These are phyloP conservation scores for Streptanthus diversifolius DNA, from an alignment of 345 rosid species.

Conservation along the genomic window DNA sequence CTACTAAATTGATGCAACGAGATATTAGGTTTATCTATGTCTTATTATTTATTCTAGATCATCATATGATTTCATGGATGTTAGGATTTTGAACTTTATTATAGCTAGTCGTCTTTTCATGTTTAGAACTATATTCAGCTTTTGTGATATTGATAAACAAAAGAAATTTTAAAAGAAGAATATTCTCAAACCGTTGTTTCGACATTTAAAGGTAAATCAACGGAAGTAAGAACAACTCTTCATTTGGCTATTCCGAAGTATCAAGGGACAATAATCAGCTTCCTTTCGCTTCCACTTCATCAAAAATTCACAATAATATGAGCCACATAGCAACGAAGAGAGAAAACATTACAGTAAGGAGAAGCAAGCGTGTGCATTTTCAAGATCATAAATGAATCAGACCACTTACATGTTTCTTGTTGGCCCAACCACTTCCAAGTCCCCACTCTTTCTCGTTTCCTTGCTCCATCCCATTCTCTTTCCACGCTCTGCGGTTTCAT, in stretches of 20 bases:
- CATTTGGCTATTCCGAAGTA: neutral
- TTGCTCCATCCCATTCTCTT: slow-evolving; percentile 20
- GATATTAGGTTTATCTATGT: neutral
- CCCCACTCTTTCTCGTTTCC: slow-evolving; percentile 23
- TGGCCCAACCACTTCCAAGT: slow-evolving; percentile 30
- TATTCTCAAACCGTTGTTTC: neutral
- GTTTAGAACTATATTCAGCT: neutral
- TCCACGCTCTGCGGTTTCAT: slow-evolving; percentile 1
- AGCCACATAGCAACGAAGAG: slow-evolving; percentile 7
- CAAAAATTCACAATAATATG: neutral
- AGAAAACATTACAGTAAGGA: slow-evolving; percentile 21
- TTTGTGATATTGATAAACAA: neutral
- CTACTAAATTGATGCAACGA: neutral
- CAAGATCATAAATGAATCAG: slow-evolving; percentile 20
- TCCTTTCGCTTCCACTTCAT: neutral
- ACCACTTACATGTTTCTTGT: slow-evolving; percentile 25
- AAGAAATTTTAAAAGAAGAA: neutral
- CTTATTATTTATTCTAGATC: neutral
- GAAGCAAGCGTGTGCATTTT: slow-evolving; percentile 31
- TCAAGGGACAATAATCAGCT: neutral
- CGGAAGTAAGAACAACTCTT: neutral
- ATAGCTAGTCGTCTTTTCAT: neutral
- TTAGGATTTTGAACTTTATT: neutral
- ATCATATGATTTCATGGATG: neutral
- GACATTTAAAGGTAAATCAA: neutral